phyloP scores from a whole-genome alignment of 2,329 filamentous ascomycete species.

The Fonsecaea monophora region DNA sequence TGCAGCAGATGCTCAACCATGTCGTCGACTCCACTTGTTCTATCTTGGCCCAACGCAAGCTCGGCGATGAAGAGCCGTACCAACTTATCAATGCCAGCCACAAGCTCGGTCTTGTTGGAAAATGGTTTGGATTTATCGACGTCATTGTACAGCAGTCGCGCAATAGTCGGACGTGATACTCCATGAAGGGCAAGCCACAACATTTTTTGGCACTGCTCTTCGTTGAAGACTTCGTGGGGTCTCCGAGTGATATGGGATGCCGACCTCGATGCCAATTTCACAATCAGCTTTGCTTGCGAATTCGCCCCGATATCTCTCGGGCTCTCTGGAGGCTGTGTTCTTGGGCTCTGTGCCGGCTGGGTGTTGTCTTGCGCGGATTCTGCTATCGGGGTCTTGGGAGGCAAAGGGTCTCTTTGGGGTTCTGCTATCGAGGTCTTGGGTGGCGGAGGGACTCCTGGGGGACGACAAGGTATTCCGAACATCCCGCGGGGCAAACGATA shows the following conservation, averaged over 20 bases:
- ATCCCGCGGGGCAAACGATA: not conserved
- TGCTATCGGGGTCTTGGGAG: not conserved
- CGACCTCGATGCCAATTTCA: not conserved
- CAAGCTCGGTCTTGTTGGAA: not conserved
- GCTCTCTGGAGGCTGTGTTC: not conserved
- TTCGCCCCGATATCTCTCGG: not conserved
- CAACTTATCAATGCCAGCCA: not conserved
- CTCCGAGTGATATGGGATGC: not conserved
- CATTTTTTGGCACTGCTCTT: constrained; percentile 18
- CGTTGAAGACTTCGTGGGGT: constrained; percentile 12
- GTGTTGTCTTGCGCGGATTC: not conserved
- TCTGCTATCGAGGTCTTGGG: not conserved
- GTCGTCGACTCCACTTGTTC: not conserved
- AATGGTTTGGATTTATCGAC: not conserved
- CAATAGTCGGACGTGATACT: constrained; percentile 16
- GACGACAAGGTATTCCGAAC: not conserved
- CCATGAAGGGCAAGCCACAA: constrained; percentile 28
- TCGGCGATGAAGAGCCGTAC: constrained; percentile 17
- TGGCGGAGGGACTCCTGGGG: not conserved
- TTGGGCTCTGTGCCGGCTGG: not conserved
- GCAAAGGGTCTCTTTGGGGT: too few species aligned
- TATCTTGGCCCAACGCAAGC: constrained; percentile 9
- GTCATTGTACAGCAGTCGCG: constrained; percentile 2
- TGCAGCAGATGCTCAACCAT: constrained; percentile 16
- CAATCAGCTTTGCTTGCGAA: constrained; percentile 5